Evolutionary conservation across 1,284 basidiomycete genomes (phyloP).

Genomic region (Coniophora puteana): DNA sequence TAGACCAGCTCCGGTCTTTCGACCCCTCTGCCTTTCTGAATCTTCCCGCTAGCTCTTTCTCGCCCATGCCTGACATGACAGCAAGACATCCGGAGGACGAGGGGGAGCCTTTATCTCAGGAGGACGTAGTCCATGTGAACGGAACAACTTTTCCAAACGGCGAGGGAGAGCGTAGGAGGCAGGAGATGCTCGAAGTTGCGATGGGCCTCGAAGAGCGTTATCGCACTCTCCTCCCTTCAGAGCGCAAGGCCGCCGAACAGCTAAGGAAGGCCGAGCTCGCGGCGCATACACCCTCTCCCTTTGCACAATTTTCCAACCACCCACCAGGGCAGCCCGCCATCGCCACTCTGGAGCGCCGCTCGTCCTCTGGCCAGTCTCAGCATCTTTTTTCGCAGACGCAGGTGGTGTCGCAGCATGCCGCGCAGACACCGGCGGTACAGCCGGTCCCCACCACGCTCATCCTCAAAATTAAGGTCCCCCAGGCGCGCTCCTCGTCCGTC

Average conservation of each 20-base stretch:
- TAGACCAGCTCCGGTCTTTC: slow-evolving; percentile 78
- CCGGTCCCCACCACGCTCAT: no score
- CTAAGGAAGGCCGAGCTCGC: slow-evolving; percentile 21
- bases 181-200: slow-evolving; percentile 69
- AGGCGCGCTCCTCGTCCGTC: no score
- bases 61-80: slow-evolving; percentile 27
- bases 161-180: slow-evolving; percentile 70
- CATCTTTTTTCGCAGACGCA: no score
- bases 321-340: no score
- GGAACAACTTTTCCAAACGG: slow-evolving; percentile 35
- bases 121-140: slow-evolving; percentile 35
- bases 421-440: no score
- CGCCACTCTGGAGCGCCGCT: no score
- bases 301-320: no score
- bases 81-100: no score
- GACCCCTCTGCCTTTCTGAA: slow-evolving; percentile 65
- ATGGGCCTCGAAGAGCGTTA: slow-evolving; percentile 65
- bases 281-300: no score
- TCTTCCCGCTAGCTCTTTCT: slow-evolving; percentile 55
- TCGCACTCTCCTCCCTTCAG: slow-evolving; percentile 63
- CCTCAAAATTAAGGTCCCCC: slow-evolving; percentile 30
- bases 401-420: no score
- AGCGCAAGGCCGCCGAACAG: slow-evolving; percentile 34
- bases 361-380: no score
- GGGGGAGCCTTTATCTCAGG: slow-evolving; percentile 22